phyloP scores from a whole-genome alignment of 495 filamentous ascomycete genomes.

The Neurospora sp. region DNA sequence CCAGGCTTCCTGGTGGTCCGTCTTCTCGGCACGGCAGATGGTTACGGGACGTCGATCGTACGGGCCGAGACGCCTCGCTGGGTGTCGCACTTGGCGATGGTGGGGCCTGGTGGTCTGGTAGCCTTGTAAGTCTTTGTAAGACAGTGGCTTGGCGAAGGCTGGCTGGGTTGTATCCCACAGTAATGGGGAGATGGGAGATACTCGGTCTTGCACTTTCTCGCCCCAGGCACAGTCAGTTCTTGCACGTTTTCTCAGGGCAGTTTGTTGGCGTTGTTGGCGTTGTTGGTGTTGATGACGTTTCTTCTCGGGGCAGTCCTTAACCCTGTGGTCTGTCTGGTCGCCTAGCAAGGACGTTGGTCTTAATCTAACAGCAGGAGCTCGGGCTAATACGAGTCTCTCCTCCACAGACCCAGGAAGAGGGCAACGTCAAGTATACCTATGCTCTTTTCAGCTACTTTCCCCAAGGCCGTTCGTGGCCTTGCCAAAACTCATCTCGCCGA shows the following conservation, averaged over 20 bases:
- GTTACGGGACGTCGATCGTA: background rate
- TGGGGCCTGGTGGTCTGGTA: slow-evolving; percentile 44
- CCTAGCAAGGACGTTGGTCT: background rate
- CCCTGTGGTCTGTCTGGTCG: slow-evolving; percentile 47
- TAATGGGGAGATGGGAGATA: slow-evolving; percentile 15
- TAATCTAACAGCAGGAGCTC: background rate
- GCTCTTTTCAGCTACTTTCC: slow-evolving; percentile 95
- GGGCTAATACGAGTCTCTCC: slow-evolving; percentile 9
- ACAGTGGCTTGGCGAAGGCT: background rate
- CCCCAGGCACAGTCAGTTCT: slow-evolving; percentile 51
- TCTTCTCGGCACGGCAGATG: background rate
- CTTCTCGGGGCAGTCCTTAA: slow-evolving; percentile 2
- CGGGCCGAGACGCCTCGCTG: slow-evolving; percentile 19
- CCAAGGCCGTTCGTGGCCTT: slow-evolving; percentile 60
- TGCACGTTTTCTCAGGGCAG: slow-evolving; percentile 62
- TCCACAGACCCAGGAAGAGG: slow-evolving; percentile 60
- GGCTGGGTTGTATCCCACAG: background rate
- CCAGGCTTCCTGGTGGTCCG: background rate
- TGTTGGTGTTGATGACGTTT: background rate
- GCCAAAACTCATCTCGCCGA: slow-evolving; percentile 62
- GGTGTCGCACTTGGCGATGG: slow-evolving; percentile 54
- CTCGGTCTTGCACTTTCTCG: slow-evolving; percentile 43
- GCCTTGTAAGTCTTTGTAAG: background rate
- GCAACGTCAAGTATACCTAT: slow-evolving; percentile 68
- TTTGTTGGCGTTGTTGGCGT: slow-evolving; percentile 12